Evolutionary conservation across 768 basidiomycete genomes (phyloP).

Genomic region (Guyanaporus albipodus): DNA sequence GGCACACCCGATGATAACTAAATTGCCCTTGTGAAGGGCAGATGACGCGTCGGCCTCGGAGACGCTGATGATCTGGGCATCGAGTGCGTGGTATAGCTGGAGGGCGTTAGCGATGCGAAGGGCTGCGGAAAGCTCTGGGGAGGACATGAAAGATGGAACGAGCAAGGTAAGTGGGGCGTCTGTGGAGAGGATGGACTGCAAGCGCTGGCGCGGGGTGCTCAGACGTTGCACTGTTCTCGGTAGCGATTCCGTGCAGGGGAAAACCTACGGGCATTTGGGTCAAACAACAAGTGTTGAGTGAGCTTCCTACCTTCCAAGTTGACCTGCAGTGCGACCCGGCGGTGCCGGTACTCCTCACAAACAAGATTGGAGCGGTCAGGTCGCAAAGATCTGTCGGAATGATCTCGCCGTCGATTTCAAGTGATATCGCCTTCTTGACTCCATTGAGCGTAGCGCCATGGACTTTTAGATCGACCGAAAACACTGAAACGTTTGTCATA

Average conservation of each 20-base stretch:
- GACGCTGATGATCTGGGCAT: conserved; percentile 54
- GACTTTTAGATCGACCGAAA: conserved; percentile 17
- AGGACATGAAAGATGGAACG: conserved; percentile 36
- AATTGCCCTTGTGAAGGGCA: conserved; percentile 38
- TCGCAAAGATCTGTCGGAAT: not conserved
- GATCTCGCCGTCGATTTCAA: conserved; percentile 15
- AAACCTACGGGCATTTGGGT: conserved; percentile 6
- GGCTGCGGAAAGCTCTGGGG: conserved; percentile 50
- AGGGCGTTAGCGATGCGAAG: conserved; percentile 66
- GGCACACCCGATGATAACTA: conserved; percentile 54
- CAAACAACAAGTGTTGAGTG: not conserved
- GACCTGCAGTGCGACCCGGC: not conserved
- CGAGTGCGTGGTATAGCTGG: conserved; percentile 64
- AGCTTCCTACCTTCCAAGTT: conserved; percentile 23
- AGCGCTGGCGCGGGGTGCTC: conserved; percentile 34
- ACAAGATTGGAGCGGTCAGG: conserved; percentile 3
- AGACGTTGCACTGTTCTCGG: not conserved
- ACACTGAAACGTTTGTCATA: conserved; percentile 24
- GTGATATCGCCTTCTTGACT: not conserved
- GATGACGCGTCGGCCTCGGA: conserved; percentile 23
- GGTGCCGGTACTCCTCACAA: conserved; percentile 3
- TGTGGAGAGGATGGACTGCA: conserved; percentile 63
- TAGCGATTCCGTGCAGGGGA: not conserved
- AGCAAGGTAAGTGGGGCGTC: conserved; percentile 53
- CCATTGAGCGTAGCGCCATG: not conserved